Base-by-base conservation (phyloP, 2,329 filamentous ascomycete genomes). In the Cucurbitaria berberidis region DNA sequence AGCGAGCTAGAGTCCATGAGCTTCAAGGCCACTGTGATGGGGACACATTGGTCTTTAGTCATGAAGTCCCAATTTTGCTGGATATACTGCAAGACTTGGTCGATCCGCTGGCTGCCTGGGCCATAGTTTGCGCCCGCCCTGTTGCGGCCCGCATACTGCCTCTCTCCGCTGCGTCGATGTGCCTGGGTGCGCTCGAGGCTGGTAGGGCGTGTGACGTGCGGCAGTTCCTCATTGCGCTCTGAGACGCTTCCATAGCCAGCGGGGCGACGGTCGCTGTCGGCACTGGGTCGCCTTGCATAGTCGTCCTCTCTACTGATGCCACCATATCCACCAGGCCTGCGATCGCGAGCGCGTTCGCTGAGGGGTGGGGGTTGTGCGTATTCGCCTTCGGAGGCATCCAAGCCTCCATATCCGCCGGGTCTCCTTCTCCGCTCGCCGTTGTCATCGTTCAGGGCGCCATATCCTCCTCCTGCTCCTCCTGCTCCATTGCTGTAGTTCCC, bases 1-100 rank as follows among this genome's bases (percentile, higher is more conserved):
- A 99, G 86, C 5, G 93, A 98, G 80, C 93, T 97, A 45, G 85
- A 87, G 76, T 99, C 95, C 78, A 98, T 90, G 59, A 99, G 82
- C 76, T 97, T 93, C 41, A 99, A 82, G n/a, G 93, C 91, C 46
- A 97, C 85, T 75, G 98, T 93, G 30, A 98, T 91, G 2, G 95
- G 95, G 27, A 97, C 86, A 71, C 93, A 97, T 69, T 95, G 89
- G 57, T 89, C 88, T 65, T 89, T 84, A 60, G 90, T 91, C 89
- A 99, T 95, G 63, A 92, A 89, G 38, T 90, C 89, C 93, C 95
- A 99, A 70, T 96, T 91, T 51, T 84, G 80, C 71, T 93, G 88
- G 68, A 99, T 96, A 63, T 90, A 87, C 62, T 91, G 87, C 43
- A 98, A 81, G 2, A 96, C 80, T 57, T 84, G 84, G 64, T 80